These are phyloP conservation scores for Colletotrichum sojae DNA, from an alignment of 2,329 filamentous ascomycete species.

Conservation along the genomic window DNA sequence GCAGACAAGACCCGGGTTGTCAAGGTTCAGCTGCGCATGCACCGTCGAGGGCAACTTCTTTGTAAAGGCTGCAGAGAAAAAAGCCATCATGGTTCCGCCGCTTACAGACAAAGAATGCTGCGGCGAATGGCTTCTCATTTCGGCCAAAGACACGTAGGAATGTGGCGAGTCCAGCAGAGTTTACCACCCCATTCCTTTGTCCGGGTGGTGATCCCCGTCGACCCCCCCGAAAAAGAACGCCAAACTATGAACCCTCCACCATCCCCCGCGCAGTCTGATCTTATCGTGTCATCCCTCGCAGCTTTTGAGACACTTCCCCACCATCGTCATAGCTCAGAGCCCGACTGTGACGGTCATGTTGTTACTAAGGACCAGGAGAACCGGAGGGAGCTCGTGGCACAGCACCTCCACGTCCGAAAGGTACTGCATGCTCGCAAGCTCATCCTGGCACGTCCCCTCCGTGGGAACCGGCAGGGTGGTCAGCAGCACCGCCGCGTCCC, in stretches of 20 bases:
- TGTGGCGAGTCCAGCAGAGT: conserved; percentile 36
- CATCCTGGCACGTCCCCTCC: conserved; percentile 81
- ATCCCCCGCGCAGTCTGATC: conserved; percentile 34
- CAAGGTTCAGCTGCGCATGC: conserved; percentile 36
- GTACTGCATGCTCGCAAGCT: conserved; percentile 80
- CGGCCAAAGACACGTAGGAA: conserved; percentile 39
- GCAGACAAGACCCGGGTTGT: conserved; percentile 6
- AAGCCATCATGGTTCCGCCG: conserved; percentile 35
- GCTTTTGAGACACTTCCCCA: conserved; percentile 32
- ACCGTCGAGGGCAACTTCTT: conserved; percentile 38
- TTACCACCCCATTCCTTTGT: conserved; percentile 41
- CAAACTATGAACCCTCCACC: conserved; percentile 32
- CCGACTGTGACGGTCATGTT: conserved; percentile 91
- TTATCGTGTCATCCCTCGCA: conserved; percentile 35
- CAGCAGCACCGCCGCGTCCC: conserved; percentile 82
- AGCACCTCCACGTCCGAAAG: conserved; percentile 84
- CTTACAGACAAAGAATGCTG: conserved; percentile 39
- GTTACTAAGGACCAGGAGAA: conserved; percentile 86
- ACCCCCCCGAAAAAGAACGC: conserved; percentile 18
- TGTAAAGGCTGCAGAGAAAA: conserved; percentile 35
- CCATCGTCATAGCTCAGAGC: conserved; percentile 59
- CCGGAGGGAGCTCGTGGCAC: conserved; percentile 82
- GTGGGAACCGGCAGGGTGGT: conserved; percentile 87
- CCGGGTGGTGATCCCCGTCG: conserved; percentile 33
- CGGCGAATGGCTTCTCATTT: conserved; percentile 36